phyloP scores from a whole-genome alignment of 176 grass and related monocot genomes.

The Oryza coarctata region DNA sequence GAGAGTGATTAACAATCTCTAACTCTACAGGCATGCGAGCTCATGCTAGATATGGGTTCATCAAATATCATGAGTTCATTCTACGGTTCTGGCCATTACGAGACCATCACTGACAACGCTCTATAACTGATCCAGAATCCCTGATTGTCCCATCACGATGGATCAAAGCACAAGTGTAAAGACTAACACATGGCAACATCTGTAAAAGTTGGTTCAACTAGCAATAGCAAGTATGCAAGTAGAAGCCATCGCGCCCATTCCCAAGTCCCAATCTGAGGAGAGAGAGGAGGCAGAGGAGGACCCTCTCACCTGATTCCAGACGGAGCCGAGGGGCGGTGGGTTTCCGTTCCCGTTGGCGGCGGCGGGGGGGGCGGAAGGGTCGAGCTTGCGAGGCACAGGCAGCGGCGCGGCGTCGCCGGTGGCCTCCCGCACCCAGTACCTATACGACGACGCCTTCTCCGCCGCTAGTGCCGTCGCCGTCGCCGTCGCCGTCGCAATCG shows the following conservation, averaged over 20 bases:
- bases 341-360: conserved; percentile 40
- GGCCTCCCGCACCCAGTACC: conserved; percentile 81
- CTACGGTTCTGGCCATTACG: background rate
- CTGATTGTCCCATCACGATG: background rate
- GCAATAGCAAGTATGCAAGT: background rate
- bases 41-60: background rate
- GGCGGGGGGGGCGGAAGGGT: conserved; percentile 33
- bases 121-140: background rate
- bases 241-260: background rate
- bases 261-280: background rate
- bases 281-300: background rate
- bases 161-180: no score
- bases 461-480: background rate
- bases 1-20: background rate
- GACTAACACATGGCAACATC: no score
- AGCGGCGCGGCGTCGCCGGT: conserved; percentile 67
- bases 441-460: conserved; percentile 69
- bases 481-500: background rate
- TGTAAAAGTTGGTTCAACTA: no score
- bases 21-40: background rate
- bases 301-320: conserved; percentile 78
- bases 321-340: conserved; percentile 68
- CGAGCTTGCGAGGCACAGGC: conserved; percentile 68
- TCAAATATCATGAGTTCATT: background rate
- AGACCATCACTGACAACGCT: background rate